phyloP scores from a whole-genome alignment of 1,139 yeast genomes.

The Hansenula sp. region DNA sequence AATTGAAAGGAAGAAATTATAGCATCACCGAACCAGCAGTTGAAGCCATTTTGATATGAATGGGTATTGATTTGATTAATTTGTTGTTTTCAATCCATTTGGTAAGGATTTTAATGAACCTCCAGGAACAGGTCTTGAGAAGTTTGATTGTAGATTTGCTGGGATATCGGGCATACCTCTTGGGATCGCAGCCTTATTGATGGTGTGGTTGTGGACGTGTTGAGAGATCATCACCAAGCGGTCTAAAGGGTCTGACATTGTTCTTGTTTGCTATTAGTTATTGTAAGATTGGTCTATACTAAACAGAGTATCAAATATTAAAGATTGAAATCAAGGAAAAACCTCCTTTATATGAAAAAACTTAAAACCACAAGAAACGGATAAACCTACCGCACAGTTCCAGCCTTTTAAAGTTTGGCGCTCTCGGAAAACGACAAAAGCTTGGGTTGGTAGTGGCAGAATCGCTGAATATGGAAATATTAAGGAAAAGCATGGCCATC shows the following conservation, averaged over 20 bases:
- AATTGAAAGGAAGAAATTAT: neutral
- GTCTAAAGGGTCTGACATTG: conserved; percentile 2
- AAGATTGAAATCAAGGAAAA: neutral
- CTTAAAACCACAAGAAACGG: neutral
- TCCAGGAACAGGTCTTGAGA: conserved; percentile 2
- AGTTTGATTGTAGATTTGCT: neutral
- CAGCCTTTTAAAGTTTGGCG: too few relatives aligned
- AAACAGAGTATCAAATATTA: neutral
- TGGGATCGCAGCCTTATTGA: neutral
- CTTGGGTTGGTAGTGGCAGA: too few relatives aligned
- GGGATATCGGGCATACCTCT: conserved; percentile 1
- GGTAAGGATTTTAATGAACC: neutral
- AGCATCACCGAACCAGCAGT: neutral
- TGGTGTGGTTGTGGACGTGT: conserved; percentile 1
- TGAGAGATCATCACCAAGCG: conserved; percentile 3
- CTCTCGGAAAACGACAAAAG: too few relatives aligned
- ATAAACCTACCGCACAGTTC: too few relatives aligned
- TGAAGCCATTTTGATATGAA: neutral
- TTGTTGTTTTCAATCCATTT: neutral
- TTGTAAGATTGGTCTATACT: too few relatives aligned
- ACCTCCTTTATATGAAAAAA: neutral
- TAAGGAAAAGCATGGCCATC: neutral
- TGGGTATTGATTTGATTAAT: neutral
- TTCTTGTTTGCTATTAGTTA: too few relatives aligned
- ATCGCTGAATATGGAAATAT: too few relatives aligned